Base-by-base conservation (phyloP, 2,329 filamentous ascomycete species). In the Curvularia hawaiiensis region DNA sequence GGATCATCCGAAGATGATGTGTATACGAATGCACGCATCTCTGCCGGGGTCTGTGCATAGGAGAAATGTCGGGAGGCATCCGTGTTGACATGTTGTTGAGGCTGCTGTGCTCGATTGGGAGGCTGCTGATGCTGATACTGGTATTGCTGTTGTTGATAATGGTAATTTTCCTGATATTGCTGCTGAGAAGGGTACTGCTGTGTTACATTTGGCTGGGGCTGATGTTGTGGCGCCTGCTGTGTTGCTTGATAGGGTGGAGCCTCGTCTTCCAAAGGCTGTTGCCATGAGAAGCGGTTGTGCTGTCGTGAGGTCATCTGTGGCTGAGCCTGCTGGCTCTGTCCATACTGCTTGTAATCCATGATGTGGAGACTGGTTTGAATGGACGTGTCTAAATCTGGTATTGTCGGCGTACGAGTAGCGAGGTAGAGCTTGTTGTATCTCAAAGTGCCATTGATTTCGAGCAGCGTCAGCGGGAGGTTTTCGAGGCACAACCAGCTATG, bases 31-130 rank as follows among this genome's bases (percentile, higher is more conserved):
- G 61, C 71, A 41, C 70, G 67, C 57, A 69, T 70, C 54, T 75
- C 73, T 12, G 72, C 62, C 8, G 75, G 75, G 18, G 74, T 76
- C 33, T 73, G 70, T 40, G 72, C 69, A 62, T 75, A 76, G 4
- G 73, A 75, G 52, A 75, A 75, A 48, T 64, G 70, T 60, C 74
- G 60, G 40, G 64, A 59, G 9, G 56, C 56, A 46, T 63, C 64
- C 18, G 61, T 66, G 54, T 63, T 61, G 50, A 62, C 48, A 26
- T 60, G 50, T 50, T 58, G 62, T n/a, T 53, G 58, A 22, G 54
- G 52, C 50, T 54, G 38, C 14, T 50, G 54, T 20, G 30, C 43
- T 31, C 48, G 50, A 22, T 43, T 33, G 5, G 31, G 44, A 41
- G 54, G 62, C 9, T 52, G 33, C 14, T 46, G 44, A 44, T 57